Base-by-base conservation (phyloP, 1,284 basidiomycete genomes). In the Ceratobasidium sp. region DNA sequence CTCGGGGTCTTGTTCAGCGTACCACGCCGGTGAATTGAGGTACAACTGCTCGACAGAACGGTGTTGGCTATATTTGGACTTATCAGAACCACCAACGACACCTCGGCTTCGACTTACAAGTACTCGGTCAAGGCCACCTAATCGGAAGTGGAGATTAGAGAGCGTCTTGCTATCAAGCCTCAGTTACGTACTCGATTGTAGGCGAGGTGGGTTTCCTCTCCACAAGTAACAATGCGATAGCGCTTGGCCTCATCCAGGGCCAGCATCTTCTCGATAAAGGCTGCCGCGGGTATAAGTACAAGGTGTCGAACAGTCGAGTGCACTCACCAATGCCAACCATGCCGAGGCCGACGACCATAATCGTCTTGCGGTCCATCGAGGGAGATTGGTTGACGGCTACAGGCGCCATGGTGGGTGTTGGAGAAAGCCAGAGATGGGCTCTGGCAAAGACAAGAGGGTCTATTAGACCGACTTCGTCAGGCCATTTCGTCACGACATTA, bases 201-300 rank as follows among this genome's bases (percentile, higher is more conserved):
- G 22, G 78, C 76, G 38, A 79, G 70, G 67, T 78, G 78, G 20
- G 72, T 73, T 74, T 84, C 87, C 77, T 89, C 87, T 22, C 87
- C 86, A 67, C 84, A 86, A 2, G 87, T 89, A 13, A 88, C 80
- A 62, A 88, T 79, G 54, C 82, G 80, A 76, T 87, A 88, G 17
- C 79, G 78, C 10, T 79, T 79, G 1, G 73, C 74, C 29, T 80
- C 79, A 75, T 88, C 86, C 17, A 87, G 79, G 68, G 82, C 83
- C 60, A 86, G 80, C 71, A 88, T 80, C 76, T 87, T 91, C 77
- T 86, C 88, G 72, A 88, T 87, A 78, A 88, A 88, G 0, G 86
- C 88, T 84, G 75, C 43, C 34, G 73, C 74, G 53, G 70, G 56
- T 29, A 73, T 65, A 71, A 73, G 75, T 35, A 74, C 32, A 34